Conservation (phyloP, 352 stramenopile species). For the Peronospora belbahrii region DNA sequence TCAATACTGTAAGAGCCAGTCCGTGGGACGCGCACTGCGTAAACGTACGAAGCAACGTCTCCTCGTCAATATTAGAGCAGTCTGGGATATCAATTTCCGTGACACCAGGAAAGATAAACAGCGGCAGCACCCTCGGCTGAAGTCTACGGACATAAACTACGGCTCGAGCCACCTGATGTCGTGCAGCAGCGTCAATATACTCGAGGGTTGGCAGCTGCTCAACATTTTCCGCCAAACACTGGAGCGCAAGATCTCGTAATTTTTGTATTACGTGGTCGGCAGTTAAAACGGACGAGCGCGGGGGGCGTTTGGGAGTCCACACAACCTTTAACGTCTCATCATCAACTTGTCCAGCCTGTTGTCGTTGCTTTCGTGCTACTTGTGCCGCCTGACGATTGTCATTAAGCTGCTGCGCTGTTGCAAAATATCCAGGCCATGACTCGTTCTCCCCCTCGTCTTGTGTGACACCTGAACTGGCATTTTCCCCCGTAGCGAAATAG, state of each 20-base stretch:
- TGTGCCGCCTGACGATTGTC: constrained; percentile 60
- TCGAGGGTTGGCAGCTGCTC: constrained; percentile 58
- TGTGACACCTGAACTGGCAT: not conserved
- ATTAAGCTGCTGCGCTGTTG: constrained; percentile 48
- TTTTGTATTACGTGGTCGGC: constrained; percentile 40
- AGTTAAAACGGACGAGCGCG: constrained; percentile 38
- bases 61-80: constrained; percentile 74
- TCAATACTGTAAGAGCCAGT: constrained; percentile 43
- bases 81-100: constrained; percentile 77
- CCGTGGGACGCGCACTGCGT: constrained; percentile 41
- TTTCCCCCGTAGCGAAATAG: constrained; percentile 40
- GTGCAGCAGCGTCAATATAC: constrained; percentile 56
- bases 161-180: constrained; percentile 47
- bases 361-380: constrained; percentile 40
- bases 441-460: constrained; percentile 10
- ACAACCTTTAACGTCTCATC: constrained; percentile 14
- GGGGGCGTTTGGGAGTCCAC: constrained; percentile 48
- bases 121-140: constrained; percentile 55
- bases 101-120: constrained; percentile 79
- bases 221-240: constrained; percentile 53
- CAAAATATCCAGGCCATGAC: constrained; percentile 74
- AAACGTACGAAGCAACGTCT: constrained; percentile 42
- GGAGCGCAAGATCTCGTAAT: constrained; percentile 47
- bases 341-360: constrained; percentile 18
- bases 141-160: constrained; percentile 55